Conservation (phyloP, 495 filamentous ascomycete species). For the Tuber aestivum region DNA sequence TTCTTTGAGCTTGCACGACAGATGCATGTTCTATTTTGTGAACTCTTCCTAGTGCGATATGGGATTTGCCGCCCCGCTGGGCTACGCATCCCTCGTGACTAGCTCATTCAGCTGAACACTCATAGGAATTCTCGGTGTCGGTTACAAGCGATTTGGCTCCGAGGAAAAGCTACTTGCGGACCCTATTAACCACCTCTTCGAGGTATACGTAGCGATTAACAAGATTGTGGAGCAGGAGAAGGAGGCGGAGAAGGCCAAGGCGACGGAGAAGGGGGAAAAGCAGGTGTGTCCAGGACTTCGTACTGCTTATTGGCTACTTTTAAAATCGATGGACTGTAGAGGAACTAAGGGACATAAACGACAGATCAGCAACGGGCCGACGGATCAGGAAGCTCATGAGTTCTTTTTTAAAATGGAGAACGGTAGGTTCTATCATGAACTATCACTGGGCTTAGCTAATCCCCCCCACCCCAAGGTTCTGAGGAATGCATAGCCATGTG, state of each 20-base stretch:
- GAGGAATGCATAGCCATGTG: conserved; percentile 69
- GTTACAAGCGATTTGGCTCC: conserved; percentile 55
- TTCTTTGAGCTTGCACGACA: not conserved
- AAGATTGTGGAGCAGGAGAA: conserved; percentile 54
- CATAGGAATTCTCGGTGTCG: conserved; percentile 51
- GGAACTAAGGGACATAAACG: not conserved
- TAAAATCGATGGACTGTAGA: not conserved
- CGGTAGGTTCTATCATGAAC: conserved; percentile 42
- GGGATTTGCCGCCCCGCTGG: not conserved
- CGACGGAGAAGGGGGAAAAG: conserved; percentile 49
- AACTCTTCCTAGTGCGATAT: conserved; percentile 8
- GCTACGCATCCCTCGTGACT: not conserved
- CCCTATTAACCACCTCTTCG: conserved; percentile 60
- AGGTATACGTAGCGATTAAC: conserved; percentile 61
- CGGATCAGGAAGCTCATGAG: conserved; percentile 58
- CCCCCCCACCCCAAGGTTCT: conserved; percentile 45
- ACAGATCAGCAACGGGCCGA: conserved; percentile 43
- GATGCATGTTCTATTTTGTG: not conserved
- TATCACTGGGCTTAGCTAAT: conserved; percentile 3
- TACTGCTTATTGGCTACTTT: conserved; percentile 4
- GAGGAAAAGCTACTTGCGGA: conserved; percentile 54
- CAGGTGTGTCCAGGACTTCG: conserved; percentile 43
- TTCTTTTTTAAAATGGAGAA: conserved; percentile 95
- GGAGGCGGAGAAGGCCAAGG: conserved; percentile 48
- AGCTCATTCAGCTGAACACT: not conserved